Percentiles rank a stretch among this genome's conserved stretches.
phyloP scores from a whole-genome alignment of 2,329 filamentous ascomycete genomes.

The Aureobasidium melanogenum region DNA sequence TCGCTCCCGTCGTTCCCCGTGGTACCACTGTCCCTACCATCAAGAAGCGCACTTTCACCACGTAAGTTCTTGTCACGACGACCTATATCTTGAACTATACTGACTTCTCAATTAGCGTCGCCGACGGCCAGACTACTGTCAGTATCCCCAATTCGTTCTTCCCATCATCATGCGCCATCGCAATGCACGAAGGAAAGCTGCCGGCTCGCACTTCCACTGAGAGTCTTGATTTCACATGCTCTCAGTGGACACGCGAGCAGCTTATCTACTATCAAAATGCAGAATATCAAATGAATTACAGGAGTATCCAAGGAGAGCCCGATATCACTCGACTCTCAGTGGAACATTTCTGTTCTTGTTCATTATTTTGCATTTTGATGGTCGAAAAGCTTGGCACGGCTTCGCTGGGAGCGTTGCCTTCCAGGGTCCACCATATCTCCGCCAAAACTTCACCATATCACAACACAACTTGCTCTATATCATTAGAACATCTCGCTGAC shows the following conservation, averaged over 20 bases:
- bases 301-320: not conserved
- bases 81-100: not conserved
- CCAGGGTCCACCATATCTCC: not conserved
- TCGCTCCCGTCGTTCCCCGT: conserved; percentile 77
- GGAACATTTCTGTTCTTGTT: not conserved
- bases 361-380: not conserved
- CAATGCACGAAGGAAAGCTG: not conserved
- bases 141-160: not conserved
- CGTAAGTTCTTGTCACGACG: not conserved
- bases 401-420: not conserved
- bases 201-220: not conserved
- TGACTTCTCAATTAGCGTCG: conserved; percentile 52
- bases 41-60: conserved; percentile 51
- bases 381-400: not conserved
- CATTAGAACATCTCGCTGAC: not conserved
- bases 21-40: conserved; percentile 43
- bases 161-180: not conserved
- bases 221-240: not conserved
- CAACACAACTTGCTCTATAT: not conserved
- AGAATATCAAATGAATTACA: not conserved
- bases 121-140: conserved; percentile 58
- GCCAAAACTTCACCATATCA: not conserved
- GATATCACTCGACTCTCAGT: not conserved
- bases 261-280: not conserved
- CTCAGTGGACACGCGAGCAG: not conserved